These are phyloP conservation scores for Apiotrichum porosum DNA, from an alignment of 1,284 basidiomycete genomes.

Conservation along the genomic window DNA sequence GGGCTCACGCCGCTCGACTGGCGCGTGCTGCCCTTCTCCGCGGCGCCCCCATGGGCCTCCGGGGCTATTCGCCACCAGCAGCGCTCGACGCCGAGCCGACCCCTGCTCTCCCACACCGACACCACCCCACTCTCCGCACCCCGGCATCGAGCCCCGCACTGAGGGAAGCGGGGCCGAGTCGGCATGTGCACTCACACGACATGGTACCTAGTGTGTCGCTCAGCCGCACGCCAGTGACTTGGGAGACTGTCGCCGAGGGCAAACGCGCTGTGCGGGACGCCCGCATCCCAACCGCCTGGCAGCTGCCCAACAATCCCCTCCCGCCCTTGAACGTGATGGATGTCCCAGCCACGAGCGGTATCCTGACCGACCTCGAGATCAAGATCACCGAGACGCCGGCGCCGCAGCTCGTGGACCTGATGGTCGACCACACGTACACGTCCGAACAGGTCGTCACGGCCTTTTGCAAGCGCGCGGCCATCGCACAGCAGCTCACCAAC, in stretches of 20 bases:
- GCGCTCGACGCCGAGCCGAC: too few relatives aligned
- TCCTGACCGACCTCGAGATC: constrained; percentile 58
- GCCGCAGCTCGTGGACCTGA: neutral
- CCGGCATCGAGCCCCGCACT: too few relatives aligned
- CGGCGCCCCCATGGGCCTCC: too few relatives aligned
- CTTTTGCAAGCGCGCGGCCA: constrained; percentile 69
- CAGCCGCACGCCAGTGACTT: constrained; percentile 24
- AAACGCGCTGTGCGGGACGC: constrained; percentile 54
- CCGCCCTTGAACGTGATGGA: constrained; percentile 52
- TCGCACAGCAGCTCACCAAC: constrained; percentile 67
- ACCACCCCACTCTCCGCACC: too few relatives aligned
- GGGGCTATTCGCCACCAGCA: too few relatives aligned
- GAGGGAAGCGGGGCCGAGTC: too few relatives aligned
- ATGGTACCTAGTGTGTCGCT: too few relatives aligned
- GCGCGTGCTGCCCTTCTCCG: too few relatives aligned
- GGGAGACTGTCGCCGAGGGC: constrained; percentile 54
- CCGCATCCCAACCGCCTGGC: constrained; percentile 59
- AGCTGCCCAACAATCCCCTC: constrained; percentile 23
- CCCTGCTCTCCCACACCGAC: too few relatives aligned
- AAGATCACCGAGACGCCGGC: constrained; percentile 49
- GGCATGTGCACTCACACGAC: too few relatives aligned
- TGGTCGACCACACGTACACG: neutral
- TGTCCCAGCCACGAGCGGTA: constrained; percentile 56
- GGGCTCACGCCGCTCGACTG: too few relatives aligned
- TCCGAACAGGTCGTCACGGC: constrained; percentile 36